Conservation (phyloP, 257 asterid species). For the Knoxia roxburghii region DNA sequence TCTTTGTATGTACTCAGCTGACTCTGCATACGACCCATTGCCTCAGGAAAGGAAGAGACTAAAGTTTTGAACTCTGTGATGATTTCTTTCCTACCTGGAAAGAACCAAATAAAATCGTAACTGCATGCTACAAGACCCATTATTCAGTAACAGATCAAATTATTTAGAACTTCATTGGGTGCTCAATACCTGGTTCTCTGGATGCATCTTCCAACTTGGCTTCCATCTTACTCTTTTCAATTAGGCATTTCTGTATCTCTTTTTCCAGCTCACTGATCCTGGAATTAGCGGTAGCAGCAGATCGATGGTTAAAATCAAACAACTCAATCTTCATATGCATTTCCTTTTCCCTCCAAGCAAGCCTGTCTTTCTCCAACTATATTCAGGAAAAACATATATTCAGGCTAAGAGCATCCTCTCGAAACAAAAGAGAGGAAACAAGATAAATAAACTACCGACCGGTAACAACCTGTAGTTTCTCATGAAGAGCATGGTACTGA, state of each 20-base stretch:
- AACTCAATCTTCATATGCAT: constrained; percentile 67
- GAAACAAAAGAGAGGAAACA: constrained; percentile 9
- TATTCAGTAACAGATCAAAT: not conserved
- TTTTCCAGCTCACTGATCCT: constrained; percentile 63
- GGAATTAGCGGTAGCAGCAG: constrained; percentile 65
- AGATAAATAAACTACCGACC: constrained; percentile 31
- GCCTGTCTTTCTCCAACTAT: constrained; percentile 80
- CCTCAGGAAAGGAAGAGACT: constrained; percentile 86
- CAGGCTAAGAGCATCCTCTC: constrained; percentile 1
- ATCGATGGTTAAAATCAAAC: constrained; percentile 64
- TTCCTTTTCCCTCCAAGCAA: constrained; percentile 87
- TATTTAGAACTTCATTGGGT: constrained; percentile 8
- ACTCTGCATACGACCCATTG: constrained; percentile 85
- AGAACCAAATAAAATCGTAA: constrained; percentile 1
- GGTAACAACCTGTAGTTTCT: constrained; percentile 85
- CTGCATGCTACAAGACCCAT: not conserved
- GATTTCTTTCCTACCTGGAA: constrained; percentile 85
- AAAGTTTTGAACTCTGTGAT: constrained; percentile 71
- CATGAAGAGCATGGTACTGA: constrained; percentile 67
- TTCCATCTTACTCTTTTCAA: constrained; percentile 51
- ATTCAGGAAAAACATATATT: constrained; percentile 6
- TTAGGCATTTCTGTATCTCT: constrained; percentile 54
- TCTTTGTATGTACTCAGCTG: constrained; percentile 74
- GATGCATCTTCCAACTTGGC: constrained; percentile 68
- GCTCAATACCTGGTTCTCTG: constrained; percentile 64